phyloP scores from a whole-genome alignment of 441 rosid species.

The Codiaeum variegatum region DNA sequence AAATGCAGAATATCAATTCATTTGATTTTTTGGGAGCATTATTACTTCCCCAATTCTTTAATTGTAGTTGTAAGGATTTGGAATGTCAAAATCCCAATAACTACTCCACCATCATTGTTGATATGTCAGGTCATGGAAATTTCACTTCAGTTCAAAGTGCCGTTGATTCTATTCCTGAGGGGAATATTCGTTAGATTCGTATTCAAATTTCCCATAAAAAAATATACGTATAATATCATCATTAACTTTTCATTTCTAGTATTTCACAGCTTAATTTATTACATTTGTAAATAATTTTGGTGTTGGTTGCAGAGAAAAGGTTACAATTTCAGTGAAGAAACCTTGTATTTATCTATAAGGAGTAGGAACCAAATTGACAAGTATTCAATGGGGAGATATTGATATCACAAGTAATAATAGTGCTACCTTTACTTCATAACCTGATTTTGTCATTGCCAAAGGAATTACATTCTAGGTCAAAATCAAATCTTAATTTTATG shows the following conservation, averaged over 20 bases:
- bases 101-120: conserved; percentile 21
- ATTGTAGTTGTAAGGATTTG: background rate
- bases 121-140: conserved; percentile 24
- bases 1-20: background rate
- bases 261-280: too few species aligned
- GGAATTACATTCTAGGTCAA: conserved; percentile 36
- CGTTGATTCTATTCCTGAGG: conserved; percentile 31
- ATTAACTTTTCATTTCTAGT: background rate
- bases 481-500: background rate
- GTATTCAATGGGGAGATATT: conserved; percentile 36
- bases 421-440: conserved; percentile 33
- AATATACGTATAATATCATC: conserved; percentile 21
- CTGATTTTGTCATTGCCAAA: conserved; percentile 33
- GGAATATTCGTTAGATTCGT: conserved; percentile 23
- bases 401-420: conserved; percentile 17
- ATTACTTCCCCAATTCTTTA: background rate
- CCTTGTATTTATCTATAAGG: conserved; percentile 40
- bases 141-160: conserved; percentile 36
- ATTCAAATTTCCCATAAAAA: conserved; percentile 26
- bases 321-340: conserved; percentile 31
- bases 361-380: conserved; percentile 24
- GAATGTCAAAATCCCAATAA: conserved; percentile 10
- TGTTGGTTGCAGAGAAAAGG: conserved; percentile 25
- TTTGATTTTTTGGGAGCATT: background rate
- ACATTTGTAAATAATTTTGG: background rate